Base-by-base conservation (phyloP, 495 filamentous ascomycete genomes). In the Apiosordaria backusii region DNA sequence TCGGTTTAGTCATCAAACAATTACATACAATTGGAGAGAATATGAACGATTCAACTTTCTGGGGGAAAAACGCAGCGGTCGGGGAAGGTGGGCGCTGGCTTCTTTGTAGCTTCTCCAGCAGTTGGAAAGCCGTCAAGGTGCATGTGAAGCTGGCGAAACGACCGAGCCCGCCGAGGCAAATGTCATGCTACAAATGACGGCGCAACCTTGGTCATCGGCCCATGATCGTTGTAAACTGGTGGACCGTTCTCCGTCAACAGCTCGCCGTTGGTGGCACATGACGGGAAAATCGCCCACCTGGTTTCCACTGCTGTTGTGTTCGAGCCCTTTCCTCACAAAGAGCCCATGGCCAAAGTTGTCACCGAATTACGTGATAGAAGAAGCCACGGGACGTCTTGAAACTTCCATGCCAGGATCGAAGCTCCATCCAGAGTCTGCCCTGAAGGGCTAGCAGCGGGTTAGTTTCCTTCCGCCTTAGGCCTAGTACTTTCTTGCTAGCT, bases 101-200 rank as follows among this genome's bases (percentile, higher is more conserved):
- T 45, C 35, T 45, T 45, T 45, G 35, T 45, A 45, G n/a, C n/a
- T n/a, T n/a, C n/a, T n/a, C n/a, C n/a, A n/a, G n/a, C n/a, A n/a
- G n/a, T 59, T 23, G 6, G 59, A n/a, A 35, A 23, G 16, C 15
- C 24, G 24, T 59, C 57, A 59, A 59, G 57, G 57, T 59, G 63
- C 70, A 72, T 72, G 70, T 72, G 70, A 72, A 72, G 67, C 70
- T n/a, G 26, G 59, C 6, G 13, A 60, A n/a, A 53, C 18, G 61
- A 64, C 69, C 70, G 67, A 69, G 55, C 57, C 64, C 64, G 67
- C 69, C 69, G 66, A 68, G 69, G 69, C 66, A 71, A 62, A 50
- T 60, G 59, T 64, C 21, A 45, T 45, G 27, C 27, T 29, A 29
- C 27, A 29, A 29, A 29, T 29, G 27, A 29, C 27, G 27, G 27